Base-by-base conservation (phyloP, 352 stramenopile genomes). In the Thalassiosira sp. region DNA sequence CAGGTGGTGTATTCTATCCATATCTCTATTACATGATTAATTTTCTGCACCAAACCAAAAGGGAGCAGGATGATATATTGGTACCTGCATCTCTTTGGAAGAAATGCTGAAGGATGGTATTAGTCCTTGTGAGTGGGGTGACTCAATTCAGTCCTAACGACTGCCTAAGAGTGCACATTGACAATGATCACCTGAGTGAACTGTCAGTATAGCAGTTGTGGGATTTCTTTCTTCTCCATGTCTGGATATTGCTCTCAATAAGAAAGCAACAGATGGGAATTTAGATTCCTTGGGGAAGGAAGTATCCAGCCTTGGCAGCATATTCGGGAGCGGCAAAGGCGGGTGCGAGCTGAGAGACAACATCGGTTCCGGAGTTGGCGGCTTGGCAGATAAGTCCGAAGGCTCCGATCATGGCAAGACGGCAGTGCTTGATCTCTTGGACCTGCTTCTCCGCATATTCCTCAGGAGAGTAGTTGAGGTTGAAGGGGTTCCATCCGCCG, bases 341-440 rank as follows among this genome's bases (percentile, higher is more conserved):
- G 69, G 82, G 82, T 63, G 76, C 77, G 11, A 96, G 71, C 79
- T 96, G 92, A 18, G 85, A 74, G 25, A 92, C 62, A 57, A 96
- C 81, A 66, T 84, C 84, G 24, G 82, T 76, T 58, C 90, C 90
- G 59, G 87, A 91, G 66, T 87, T 85, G 37, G 66, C 58, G 31
- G 76, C 79, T 82, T 96, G 91, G 57, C 86, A 84, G 65, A 89
- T 87, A 65, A 96, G 85, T 72, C 91, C 92, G 46, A 94, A 85
- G 62, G 89, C 84, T 66, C 76, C 92, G 72, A 96, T 82, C 92
- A 96, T 96, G 24, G 92, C 92, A 58, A 95, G 85, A 84, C 92
- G 89, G 75, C 90, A 93, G 77, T 96, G 89, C 90, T 96, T 95
- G 64, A 95, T 82, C 81, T 96, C 92, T 79, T 96, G 89, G 15